Conservation (phyloP, 805 yeast genomes). For the Alloascoidea hylecoeti region DNA sequence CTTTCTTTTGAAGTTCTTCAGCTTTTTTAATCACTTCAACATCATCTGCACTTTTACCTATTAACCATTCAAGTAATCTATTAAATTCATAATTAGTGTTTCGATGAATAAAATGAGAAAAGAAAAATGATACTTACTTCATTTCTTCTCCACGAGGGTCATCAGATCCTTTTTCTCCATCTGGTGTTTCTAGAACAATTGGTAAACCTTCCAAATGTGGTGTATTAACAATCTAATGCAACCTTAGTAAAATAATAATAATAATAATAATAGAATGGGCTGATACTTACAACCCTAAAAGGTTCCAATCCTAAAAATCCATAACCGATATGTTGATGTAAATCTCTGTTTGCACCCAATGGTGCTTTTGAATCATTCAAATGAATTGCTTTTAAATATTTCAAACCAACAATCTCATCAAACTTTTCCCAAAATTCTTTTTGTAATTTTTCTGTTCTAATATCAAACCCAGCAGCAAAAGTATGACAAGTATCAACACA, state of each 20-base stretch:
- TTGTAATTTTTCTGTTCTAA: conserved; percentile 43
- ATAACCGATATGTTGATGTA: conserved; percentile 79
- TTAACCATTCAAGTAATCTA: conserved; percentile 62
- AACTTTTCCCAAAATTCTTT: conserved; percentile 61
- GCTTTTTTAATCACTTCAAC: conserved; percentile 35
- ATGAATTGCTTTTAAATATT: conserved; percentile 72
- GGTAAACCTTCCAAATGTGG: conserved; percentile 53
- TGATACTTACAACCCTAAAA: conserved; percentile 37
- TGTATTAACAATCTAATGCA: conserved; percentile 45
- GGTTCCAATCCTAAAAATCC: conserved; percentile 85
- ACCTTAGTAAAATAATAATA: conserved; percentile 1
- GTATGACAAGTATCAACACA: conserved; percentile 95
- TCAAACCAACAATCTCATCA: conserved; percentile 59
- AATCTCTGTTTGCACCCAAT: conserved; percentile 74
- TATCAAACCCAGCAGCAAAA: conserved; percentile 92
- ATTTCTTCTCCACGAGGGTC: conserved; percentile 67
- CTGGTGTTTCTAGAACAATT: conserved; percentile 78
- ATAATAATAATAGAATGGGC: not conserved
- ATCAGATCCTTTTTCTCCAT: conserved; percentile 39
- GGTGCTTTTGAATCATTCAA: conserved; percentile 95
- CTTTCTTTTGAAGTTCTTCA: conserved; percentile 36
- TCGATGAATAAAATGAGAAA: not conserved
- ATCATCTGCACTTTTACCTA: conserved; percentile 39
- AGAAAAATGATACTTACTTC: conserved; percentile 20
- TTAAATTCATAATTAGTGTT: not conserved